Conservation (phyloP, 1,139 yeast species). For the Suhomyces chickasaworum region DNA sequence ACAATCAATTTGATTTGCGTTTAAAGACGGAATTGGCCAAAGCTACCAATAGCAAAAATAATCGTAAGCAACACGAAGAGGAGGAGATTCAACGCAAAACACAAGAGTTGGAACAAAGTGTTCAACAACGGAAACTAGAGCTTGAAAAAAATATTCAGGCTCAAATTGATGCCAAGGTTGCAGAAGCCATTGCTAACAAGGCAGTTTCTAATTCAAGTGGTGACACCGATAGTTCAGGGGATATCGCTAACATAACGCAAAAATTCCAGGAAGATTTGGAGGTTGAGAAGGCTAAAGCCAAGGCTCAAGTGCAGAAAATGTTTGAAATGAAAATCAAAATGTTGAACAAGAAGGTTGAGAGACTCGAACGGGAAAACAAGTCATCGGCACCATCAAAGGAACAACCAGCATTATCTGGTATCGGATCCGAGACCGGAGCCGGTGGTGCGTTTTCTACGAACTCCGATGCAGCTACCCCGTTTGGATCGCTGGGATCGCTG, state of each 20-base stretch:
- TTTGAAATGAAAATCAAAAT: constrained; percentile 45
- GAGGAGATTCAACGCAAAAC: constrained; percentile 19
- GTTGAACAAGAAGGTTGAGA: constrained; percentile 47
- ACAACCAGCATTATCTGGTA: background rate
- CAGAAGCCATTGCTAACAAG: background rate
- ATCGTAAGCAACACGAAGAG: constrained; percentile 19
- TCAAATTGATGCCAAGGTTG: constrained; percentile 10
- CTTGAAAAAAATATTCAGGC: constrained; percentile 25
- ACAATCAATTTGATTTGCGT: constrained; percentile 17
- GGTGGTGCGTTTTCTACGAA: background rate
- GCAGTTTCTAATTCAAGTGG: background rate
- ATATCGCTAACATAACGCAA: constrained; percentile 29
- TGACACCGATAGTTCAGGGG: constrained; percentile 14
- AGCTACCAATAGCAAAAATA: constrained; percentile 1
- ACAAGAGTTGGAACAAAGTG: constrained; percentile 23
- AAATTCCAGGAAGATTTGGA: constrained; percentile 34
- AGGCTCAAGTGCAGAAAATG: constrained; percentile 40
- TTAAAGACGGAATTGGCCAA: constrained; percentile 8
- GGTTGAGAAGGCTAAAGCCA: constrained; percentile 33
- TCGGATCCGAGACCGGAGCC: constrained; percentile 5
- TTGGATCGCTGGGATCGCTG: background rate
- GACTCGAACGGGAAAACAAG: constrained; percentile 27
- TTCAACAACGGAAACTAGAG: constrained; percentile 21
- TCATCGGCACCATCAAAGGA: background rate
- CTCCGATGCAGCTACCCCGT: background rate